Conservation (phyloP, 1,284 basidiomycete species). For the Apiotrichum montevideense region DNA sequence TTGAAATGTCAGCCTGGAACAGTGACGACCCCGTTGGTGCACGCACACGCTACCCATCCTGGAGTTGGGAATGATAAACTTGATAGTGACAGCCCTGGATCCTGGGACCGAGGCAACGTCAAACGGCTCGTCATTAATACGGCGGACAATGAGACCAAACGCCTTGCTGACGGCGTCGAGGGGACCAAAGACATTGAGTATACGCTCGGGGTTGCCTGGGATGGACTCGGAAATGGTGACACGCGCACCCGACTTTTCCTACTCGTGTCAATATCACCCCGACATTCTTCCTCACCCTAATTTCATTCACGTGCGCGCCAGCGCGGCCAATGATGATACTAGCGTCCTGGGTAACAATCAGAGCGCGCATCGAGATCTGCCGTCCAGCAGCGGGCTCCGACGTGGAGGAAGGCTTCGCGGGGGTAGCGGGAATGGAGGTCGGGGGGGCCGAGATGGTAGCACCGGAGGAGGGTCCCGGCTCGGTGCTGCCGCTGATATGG, state of each 20-base stretch:
- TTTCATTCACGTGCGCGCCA: constrained; percentile 96
- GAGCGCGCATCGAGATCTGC: constrained; percentile 81
- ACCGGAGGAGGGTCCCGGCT: constrained; percentile 27
- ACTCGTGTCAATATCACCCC: neutral
- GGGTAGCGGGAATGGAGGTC: constrained; percentile 29
- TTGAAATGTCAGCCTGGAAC: neutral
- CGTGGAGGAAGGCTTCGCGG: constrained; percentile 25
- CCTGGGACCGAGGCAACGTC: constrained; percentile 96
- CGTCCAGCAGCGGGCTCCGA: constrained; percentile 31
- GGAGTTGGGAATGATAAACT: constrained; percentile 99
- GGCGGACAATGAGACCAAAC: constrained; percentile 94
- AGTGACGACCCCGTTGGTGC: neutral
- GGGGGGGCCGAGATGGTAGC: constrained; percentile 23
- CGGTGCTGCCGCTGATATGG: constrained; percentile 8
- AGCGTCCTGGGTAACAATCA: constrained; percentile 98
- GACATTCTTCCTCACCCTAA: constrained; percentile 52
- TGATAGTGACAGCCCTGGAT: constrained; percentile 95
- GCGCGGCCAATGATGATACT: constrained; percentile 98
- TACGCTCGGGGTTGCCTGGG: constrained; percentile 95
- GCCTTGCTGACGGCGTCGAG: constrained; percentile 98
- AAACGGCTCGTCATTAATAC: constrained; percentile 99
- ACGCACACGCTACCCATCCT: constrained; percentile 89
- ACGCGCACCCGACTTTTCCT: constrained; percentile 88
- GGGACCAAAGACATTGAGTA: constrained; percentile 94
- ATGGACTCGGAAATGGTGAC: constrained; percentile 95